Evolutionary conservation across 805 yeast genomes (phyloP).

Genomic region (Hanseniaspora pseudoguilliermondii): DNA sequence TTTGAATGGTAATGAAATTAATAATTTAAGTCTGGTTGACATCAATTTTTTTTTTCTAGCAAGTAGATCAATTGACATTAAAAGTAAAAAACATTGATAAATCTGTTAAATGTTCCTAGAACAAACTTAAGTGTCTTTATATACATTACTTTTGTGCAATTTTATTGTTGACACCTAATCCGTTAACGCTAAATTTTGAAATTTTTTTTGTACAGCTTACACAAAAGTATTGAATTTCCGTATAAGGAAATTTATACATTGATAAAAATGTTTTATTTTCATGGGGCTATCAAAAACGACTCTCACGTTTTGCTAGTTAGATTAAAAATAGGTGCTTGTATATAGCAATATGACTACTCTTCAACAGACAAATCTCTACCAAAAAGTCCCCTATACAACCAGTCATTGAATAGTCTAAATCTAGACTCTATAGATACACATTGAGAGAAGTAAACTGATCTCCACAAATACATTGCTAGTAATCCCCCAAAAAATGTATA

Average conservation of each 20-base stretch:
- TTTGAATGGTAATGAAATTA: no score
- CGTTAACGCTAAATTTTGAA: background rate
- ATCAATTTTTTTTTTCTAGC: no score
- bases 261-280: background rate
- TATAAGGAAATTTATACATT: background rate
- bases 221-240: background rate
- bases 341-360: conserved; percentile 9
- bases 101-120: no score
- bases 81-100: no score
- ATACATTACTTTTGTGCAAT: no score
- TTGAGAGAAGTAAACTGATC: conserved; percentile 57
- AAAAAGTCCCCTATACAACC: conserved; percentile 50
- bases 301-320: no score
- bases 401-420: conserved; percentile 51
- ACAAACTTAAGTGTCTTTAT: no score
- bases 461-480: conserved; percentile 61
- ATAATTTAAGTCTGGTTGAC: no score
- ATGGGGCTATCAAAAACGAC: no score
- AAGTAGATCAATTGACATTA: no score
- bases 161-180: background rate
- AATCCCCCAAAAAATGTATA: conserved; percentile 52
- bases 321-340: no score
- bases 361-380: conserved; percentile 37
- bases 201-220: background rate
- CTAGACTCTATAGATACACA: conserved; percentile 53